Evolutionary conservation across 805 yeast genomes (phyloP).

Genomic region (Lipomyces sp.): DNA sequence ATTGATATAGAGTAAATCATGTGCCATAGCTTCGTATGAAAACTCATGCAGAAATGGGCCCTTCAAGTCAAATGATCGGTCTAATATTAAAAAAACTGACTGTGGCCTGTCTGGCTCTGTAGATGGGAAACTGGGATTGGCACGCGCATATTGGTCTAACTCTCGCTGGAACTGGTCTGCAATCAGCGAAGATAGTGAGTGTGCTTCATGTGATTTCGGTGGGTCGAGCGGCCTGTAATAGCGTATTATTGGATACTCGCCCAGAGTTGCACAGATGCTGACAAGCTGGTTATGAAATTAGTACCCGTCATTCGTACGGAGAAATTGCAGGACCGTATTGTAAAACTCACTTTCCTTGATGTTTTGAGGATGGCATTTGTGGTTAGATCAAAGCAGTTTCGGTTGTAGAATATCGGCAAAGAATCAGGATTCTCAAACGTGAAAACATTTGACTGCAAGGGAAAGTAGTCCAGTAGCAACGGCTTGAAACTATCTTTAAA

Average conservation of each 20-base stretch:
- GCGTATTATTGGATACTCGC: constrained; percentile 85
- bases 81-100: constrained; percentile 71
- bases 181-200: constrained; percentile 61
- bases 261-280: constrained; percentile 69
- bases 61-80: constrained; percentile 76
- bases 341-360: too few species aligned
- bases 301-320: not conserved
- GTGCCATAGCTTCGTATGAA: constrained; percentile 86
- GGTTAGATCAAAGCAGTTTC: constrained; percentile 55
- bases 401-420: constrained; percentile 69
- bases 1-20: constrained; percentile 57
- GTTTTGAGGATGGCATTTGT: too few species aligned
- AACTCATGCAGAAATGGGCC: constrained; percentile 88
- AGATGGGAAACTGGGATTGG: constrained; percentile 62
- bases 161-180: constrained; percentile 69
- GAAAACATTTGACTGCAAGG: constrained; percentile 69
- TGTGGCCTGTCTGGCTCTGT: constrained; percentile 53
- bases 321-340: not conserved
- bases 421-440: constrained; percentile 60
- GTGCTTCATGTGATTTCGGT: constrained; percentile 51
- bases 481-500: constrained; percentile 38
- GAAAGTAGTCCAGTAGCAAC: constrained; percentile 52
- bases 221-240: constrained; percentile 56
- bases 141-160: constrained; percentile 72
- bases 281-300: constrained; percentile 46